phyloP scores from a whole-genome alignment of 1,139 yeast species.

The Taphrina wiesneri region DNA sequence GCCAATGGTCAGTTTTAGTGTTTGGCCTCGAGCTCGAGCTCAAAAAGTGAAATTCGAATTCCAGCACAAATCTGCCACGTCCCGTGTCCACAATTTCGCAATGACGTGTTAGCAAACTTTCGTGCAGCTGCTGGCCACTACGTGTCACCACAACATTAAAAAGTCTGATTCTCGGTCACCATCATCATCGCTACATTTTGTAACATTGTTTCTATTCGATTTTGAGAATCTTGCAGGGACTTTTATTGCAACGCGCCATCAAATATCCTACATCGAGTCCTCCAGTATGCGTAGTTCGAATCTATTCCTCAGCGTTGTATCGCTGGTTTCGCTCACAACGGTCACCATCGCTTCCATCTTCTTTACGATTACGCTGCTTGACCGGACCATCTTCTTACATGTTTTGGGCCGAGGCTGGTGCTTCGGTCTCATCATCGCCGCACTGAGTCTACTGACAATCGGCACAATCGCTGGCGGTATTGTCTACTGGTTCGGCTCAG shows the following conservation, averaged over 20 bases:
- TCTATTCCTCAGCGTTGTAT: not conserved
- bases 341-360: not conserved
- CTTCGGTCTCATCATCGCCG: slow-evolving; percentile 11
- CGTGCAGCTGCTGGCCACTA: not conserved
- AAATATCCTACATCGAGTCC: too few relatives aligned
- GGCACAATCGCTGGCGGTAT: not conserved
- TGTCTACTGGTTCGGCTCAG: slow-evolving; percentile 8
- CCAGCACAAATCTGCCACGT: not conserved
- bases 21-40: not conserved
- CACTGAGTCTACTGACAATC: not conserved
- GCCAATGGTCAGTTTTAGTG: too few relatives aligned
- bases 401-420: slow-evolving; percentile 3
- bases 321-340: not conserved
- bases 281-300: slow-evolving; percentile 4
- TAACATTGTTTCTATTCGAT: too few relatives aligned
- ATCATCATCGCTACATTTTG: too few relatives aligned
- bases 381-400: not conserved
- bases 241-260: not conserved
- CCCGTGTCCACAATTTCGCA: not conserved
- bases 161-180: too few relatives aligned
- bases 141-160: too few relatives aligned
- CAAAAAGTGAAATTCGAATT: not conserved
- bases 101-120: not conserved
- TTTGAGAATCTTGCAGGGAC: too few relatives aligned
- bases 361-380: not conserved